phyloP scores from a whole-genome alignment of 176 grass and related monocot genomes.

The Carex cristatella region DNA sequence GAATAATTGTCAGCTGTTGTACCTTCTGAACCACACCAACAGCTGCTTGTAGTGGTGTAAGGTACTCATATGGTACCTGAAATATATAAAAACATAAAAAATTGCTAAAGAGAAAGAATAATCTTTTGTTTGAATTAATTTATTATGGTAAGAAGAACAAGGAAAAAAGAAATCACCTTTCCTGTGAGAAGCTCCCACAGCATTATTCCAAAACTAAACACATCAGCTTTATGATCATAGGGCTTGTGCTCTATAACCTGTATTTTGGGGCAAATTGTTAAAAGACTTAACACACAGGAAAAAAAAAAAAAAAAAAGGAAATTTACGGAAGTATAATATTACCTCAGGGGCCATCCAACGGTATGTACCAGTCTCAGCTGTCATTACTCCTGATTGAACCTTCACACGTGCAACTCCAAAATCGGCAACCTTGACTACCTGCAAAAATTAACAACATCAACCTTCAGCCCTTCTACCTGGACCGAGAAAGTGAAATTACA shows the following conservation, averaged over 20 bases:
- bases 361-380: conserved; percentile 98
- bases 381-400: conserved; percentile 96
- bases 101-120: not conserved
- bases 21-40: conserved; percentile 99
- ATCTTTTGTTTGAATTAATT: conserved; percentile 9
- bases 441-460: conserved; percentile 9
- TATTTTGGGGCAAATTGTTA: conserved; percentile 6
- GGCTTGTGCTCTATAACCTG: conserved; percentile 99
- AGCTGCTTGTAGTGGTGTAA: conserved; percentile 96
- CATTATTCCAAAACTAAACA: conserved; percentile 98
- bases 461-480: not conserved
- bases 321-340: not conserved
- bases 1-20: conserved; percentile 24
- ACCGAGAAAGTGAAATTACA: not conserved
- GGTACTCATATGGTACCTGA: conserved; percentile 92
- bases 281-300: not conserved
- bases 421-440: conserved; percentile 98
- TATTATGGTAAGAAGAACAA: not conserved
- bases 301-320: not conserved
- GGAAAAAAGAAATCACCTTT: conserved; percentile 45
- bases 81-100: conserved; percentile 15
- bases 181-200: conserved; percentile 98
- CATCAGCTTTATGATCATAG: conserved; percentile 99
- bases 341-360: conserved; percentile 99
- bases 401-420: conserved; percentile 98